phyloP scores from a whole-genome alignment of 2,329 filamentous ascomycete species.

The Aspergillus brasiliensis region DNA sequence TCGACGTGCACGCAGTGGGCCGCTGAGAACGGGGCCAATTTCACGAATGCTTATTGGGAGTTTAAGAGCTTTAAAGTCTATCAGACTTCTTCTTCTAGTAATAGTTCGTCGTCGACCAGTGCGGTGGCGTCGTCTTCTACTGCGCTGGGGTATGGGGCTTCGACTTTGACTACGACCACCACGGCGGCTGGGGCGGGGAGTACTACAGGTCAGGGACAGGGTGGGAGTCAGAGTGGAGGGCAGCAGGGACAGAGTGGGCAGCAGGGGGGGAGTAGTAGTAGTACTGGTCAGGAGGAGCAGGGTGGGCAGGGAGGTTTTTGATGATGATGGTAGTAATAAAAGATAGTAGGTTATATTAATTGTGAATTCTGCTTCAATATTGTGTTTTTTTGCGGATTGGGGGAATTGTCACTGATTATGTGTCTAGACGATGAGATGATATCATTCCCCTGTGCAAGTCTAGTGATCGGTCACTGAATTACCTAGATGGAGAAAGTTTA shows the following conservation, averaged over 20 bases:
- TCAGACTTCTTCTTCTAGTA: conserved; percentile 31
- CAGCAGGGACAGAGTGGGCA: background rate
- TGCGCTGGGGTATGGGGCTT: background rate
- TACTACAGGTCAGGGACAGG: background rate
- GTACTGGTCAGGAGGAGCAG: no score
- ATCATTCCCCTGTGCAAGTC: no score
- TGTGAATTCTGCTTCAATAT: background rate
- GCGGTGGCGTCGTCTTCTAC: background rate
- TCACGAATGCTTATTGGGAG: conserved; percentile 65
- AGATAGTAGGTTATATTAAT: background rate
- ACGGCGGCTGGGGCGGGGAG: background rate
- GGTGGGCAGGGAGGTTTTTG: background rate
- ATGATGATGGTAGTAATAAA: background rate
- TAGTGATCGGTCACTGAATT: no score
- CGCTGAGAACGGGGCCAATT: conserved; percentile 58
- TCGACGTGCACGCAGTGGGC: conserved; percentile 61
- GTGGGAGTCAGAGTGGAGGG: background rate
- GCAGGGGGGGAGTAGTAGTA: background rate
- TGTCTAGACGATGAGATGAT: no score
- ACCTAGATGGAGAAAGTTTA: no score
- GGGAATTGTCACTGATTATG: no score
- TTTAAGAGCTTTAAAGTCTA: conserved; percentile 65
- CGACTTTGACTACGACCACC: background rate
- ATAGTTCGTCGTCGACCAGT: background rate
- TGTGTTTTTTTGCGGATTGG: no score